A percentile compares a stretch with the other conserved stretches of the same genome.
Conservation (phyloP, 1,284 basidiomycete species). For the Thecaphora thlaspeos region DNA sequence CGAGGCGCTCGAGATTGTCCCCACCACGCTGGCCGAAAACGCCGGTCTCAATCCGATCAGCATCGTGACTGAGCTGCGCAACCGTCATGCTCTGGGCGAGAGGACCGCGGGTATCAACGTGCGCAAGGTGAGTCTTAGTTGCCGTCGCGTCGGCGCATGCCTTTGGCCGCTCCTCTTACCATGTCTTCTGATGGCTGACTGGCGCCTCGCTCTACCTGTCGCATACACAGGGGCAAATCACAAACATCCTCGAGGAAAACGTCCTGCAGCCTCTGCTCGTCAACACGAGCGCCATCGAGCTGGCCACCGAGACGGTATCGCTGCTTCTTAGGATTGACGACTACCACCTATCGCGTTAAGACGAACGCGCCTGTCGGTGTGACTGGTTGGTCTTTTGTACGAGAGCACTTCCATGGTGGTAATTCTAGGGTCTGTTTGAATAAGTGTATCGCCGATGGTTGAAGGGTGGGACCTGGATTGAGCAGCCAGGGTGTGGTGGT, state of each 20-base stretch:
- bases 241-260: slow-evolving; percentile 94
- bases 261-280: slow-evolving; percentile 96
- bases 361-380: too few relatives aligned
- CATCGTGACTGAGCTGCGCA: slow-evolving; percentile 95
- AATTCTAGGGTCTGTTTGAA: too few relatives aligned
- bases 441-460: too few relatives aligned
- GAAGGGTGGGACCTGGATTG: too few relatives aligned
- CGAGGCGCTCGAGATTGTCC: slow-evolving; percentile 96
- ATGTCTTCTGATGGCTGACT: background rate
- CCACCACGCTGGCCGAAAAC: slow-evolving; percentile 96
- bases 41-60: slow-evolving; percentile 97
- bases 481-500: too few relatives aligned
- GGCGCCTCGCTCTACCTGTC: background rate
- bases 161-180: too few relatives aligned
- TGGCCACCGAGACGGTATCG: slow-evolving; percentile 96
- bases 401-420: too few relatives aligned
- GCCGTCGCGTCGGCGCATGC: too few relatives aligned
- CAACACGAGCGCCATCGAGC: slow-evolving; percentile 89
- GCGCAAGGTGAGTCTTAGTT: slow-evolving; percentile 31
- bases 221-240: slow-evolving; percentile 75
- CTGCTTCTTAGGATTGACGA: slow-evolving; percentile 95
- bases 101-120: slow-evolving; percentile 96
- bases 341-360: slow-evolving; percentile 62
- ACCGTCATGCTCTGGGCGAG: slow-evolving; percentile 93
- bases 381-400: too few relatives aligned